Base-by-base conservation (phyloP, 1,284 basidiomycete genomes). In the Moniliophthora roreri region DNA sequence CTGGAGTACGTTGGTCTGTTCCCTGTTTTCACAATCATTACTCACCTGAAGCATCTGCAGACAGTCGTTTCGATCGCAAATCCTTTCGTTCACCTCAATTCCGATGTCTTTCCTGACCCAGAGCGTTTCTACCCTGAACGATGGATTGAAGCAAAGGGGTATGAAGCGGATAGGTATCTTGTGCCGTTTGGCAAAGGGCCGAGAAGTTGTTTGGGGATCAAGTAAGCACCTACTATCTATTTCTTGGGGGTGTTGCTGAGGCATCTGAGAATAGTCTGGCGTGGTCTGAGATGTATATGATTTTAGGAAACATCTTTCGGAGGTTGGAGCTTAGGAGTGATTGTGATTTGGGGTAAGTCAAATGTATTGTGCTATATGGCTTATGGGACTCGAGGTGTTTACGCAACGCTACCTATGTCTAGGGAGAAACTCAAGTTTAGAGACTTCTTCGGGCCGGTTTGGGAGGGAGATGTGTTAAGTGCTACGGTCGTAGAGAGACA, bases 71-170 rank as follows among this genome's bases (percentile, higher is more conserved):
- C 59, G 36, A 60, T 62, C 21, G 61, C 60, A 37, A 28, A 51
- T n/a, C 42, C 50, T 3, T 63, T 62, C 28, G 59, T 67, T 9
- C 58, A 60, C 26, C 34, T 55, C n/a, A 60, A 62, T 45, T 54
- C 59, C 6, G 45, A 52, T 1, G 35, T 66, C 13, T 64, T 63
- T 51, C 47, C 56, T 23, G 64, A 64, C 10, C 65, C 69, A 1
- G 49, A 61, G 7, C 52, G 55, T 0, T 70, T 70, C 53, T 58
- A 58, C 13, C 69, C 69, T 2, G 69, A 70, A 34, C 59, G 66
- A 13, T 67, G 66, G 66, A 58, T 65, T 8, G 48, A 54, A 4
- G 24, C 42, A 5, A 41, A 58, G 4, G 48, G 54, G 4, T 48
- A 50, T 20, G 32, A 49, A 5, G 47, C 58, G 0, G 60, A 54